Conservation (phyloP, 805 yeast species). For the Pichia thaimueangensis region DNA sequence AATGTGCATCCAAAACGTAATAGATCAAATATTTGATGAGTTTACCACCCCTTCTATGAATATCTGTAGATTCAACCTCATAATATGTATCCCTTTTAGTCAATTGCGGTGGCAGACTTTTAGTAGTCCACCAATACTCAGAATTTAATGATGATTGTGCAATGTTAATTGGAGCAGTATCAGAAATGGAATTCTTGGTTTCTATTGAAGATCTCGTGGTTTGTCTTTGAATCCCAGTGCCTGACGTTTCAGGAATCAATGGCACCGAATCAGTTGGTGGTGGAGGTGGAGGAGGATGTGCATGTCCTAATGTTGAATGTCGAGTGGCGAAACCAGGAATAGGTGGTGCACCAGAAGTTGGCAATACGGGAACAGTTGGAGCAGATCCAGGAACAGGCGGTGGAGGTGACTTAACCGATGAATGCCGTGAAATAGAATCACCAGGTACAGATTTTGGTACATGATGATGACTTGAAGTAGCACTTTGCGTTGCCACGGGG, state of each 20-base stretch:
- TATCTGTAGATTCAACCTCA: constrained; percentile 57
- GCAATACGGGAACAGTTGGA: not conserved
- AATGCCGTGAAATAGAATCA: not conserved
- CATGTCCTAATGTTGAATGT: constrained; percentile 9
- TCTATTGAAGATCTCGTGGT: constrained; percentile 8
- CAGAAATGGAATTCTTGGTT: not conserved
- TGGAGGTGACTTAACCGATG: not conserved
- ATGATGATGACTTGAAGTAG: constrained; percentile 2
- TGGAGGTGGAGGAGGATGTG: constrained; percentile 23
- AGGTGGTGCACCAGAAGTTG: constrained; percentile 5
- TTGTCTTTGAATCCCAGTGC: not conserved
- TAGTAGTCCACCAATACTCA: constrained; percentile 60
- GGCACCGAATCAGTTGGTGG: constrained; percentile 9
- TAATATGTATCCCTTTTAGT: constrained; percentile 41
- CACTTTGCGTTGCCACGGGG: constrained; percentile 15
- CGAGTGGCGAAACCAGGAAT: not conserved
- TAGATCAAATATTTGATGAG: constrained; percentile 49
- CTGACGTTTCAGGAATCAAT: not conserved
- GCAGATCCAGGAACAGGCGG: not conserved
- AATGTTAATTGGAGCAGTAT: not conserved
- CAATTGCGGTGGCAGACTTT: constrained; percentile 51
- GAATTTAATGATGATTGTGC: constrained; percentile 13
- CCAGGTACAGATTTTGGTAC: not conserved
- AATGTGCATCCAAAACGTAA: constrained; percentile 66
- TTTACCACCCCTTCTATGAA: constrained; percentile 53